Conservation (phyloP, 1,139 yeast species). For the Suhomyces taliae region DNA sequence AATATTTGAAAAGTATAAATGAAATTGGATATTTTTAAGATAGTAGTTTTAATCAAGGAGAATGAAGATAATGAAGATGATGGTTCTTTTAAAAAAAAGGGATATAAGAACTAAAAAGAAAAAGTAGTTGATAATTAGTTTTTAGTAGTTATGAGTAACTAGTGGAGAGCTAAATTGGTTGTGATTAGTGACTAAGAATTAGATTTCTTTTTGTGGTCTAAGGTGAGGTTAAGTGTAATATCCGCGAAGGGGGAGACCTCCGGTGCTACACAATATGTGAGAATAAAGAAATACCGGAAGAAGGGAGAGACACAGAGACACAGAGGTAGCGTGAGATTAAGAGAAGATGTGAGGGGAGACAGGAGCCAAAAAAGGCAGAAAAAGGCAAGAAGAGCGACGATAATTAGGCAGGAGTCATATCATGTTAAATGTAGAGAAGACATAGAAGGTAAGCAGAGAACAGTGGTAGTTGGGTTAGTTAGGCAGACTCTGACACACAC, state of each 20-base stretch:
- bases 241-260: not conserved
- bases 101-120: too few relatives aligned
- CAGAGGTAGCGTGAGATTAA: not conserved
- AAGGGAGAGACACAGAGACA: not conserved
- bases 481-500: too few relatives aligned
- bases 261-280: not conserved
- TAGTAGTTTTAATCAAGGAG: too few relatives aligned
- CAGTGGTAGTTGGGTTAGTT: too few relatives aligned
- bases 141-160: not conserved
- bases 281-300: not conserved
- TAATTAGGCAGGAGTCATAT: not conserved
- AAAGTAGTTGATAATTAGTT: too few relatives aligned
- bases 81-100: too few relatives aligned
- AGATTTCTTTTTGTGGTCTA: conserved; percentile 3
- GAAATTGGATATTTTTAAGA: too few relatives aligned
- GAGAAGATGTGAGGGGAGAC: too few relatives aligned
- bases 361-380: not conserved
- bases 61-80: too few relatives aligned
- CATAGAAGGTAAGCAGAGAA: too few relatives aligned
- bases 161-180: not conserved
- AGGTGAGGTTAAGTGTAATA: not conserved
- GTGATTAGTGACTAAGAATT: conserved; percentile 1
- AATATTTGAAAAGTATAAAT: too few relatives aligned
- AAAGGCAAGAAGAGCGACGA: not conserved
- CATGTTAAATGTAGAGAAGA: too few relatives aligned